These are phyloP conservation scores for Sugiyamaella castrensis DNA, from an alignment of 1,139 yeast genomes.

Conservation along the genomic window DNA sequence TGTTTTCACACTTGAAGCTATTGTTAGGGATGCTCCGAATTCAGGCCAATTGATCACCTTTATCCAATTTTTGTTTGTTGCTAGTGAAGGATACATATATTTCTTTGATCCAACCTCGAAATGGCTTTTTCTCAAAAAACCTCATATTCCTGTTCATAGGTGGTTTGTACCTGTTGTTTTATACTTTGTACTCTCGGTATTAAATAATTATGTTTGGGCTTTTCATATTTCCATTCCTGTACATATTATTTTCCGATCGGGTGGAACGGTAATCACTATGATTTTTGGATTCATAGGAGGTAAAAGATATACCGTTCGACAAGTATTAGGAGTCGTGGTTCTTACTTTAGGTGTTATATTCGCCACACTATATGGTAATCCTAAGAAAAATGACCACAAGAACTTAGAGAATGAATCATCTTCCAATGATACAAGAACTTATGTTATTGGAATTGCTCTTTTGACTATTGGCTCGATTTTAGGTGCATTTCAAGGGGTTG, in stretches of 20 bases:
- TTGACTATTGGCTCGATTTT: constrained; percentile 49
- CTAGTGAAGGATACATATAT: constrained; percentile 45
- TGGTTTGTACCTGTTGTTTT: constrained; percentile 51
- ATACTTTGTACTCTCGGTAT: constrained; percentile 51
- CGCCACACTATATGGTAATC: constrained; percentile 41
- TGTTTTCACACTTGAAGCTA: constrained; percentile 58
- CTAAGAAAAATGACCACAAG: not conserved
- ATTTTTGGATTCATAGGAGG: constrained; percentile 49
- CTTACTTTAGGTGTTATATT: constrained; percentile 57
- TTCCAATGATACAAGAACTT: not conserved
- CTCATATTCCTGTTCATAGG: constrained; percentile 48
- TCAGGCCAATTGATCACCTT: constrained; percentile 57
- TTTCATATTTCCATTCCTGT: constrained; percentile 62
- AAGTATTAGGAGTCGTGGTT: constrained; percentile 50
- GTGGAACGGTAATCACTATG: constrained; percentile 64
- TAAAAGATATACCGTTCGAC: constrained; percentile 46
- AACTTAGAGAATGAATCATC: not conserved
- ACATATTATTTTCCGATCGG: constrained; percentile 64
- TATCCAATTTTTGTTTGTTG: constrained; percentile 55
- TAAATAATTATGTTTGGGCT: constrained; percentile 59
- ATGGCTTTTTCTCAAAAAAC: constrained; percentile 34
- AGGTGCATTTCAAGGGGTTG: constrained; percentile 54
- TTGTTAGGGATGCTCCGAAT: constrained; percentile 43
- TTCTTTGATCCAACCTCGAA: constrained; percentile 37
- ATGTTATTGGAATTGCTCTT: constrained; percentile 45